phyloP scores from a whole-genome alignment of 495 filamentous ascomycete species.

The Bacidia rubella region DNA sequence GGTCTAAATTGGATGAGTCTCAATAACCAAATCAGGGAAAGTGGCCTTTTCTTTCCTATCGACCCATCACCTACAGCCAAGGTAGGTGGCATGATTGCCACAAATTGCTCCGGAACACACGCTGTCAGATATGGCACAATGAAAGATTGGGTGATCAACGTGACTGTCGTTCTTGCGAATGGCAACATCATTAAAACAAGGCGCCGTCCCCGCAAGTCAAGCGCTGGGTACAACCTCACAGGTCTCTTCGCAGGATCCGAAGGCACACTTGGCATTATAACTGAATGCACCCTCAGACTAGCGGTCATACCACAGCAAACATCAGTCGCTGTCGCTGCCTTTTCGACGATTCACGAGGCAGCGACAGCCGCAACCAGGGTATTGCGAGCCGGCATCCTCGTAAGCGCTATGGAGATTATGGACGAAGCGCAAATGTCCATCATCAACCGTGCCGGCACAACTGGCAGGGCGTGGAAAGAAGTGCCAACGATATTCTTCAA shows the following conservation, averaged over 20 bases:
- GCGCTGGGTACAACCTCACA: slow-evolving; percentile 52
- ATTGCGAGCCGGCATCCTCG: slow-evolving; percentile 65
- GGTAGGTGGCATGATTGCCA: slow-evolving; percentile 95
- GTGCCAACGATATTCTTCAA: slow-evolving; percentile 91
- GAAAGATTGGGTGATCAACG: slow-evolving; percentile 84
- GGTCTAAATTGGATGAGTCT: slow-evolving; percentile 83
- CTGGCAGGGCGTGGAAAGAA: slow-evolving; percentile 57
- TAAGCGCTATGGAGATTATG: slow-evolving; percentile 82
- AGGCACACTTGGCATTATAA: slow-evolving; percentile 80
- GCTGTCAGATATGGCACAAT: slow-evolving; percentile 77
- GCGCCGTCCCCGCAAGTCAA: slow-evolving; percentile 50
- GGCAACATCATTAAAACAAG: slow-evolving; percentile 82
- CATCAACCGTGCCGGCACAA: slow-evolving; percentile 70
- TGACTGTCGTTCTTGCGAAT: slow-evolving; percentile 88
- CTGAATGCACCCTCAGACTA: slow-evolving; percentile 74
- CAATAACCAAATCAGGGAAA: slow-evolving; percentile 61
- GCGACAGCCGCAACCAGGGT: slow-evolving; percentile 69
- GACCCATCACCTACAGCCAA: slow-evolving; percentile 60
- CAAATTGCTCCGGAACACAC: slow-evolving; percentile 87
- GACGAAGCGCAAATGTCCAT: slow-evolving; percentile 92
- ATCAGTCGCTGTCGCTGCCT: slow-evolving; percentile 75
- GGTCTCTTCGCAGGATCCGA: slow-evolving; percentile 78
- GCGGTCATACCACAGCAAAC: slow-evolving; percentile 62
- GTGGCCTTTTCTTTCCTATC: slow-evolving; percentile 78
- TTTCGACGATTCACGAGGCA: slow-evolving; percentile 62